These are phyloP conservation scores for Globisporangium uncinulatum DNA, from an alignment of 352 stramenopile species.

Conservation along the genomic window DNA sequence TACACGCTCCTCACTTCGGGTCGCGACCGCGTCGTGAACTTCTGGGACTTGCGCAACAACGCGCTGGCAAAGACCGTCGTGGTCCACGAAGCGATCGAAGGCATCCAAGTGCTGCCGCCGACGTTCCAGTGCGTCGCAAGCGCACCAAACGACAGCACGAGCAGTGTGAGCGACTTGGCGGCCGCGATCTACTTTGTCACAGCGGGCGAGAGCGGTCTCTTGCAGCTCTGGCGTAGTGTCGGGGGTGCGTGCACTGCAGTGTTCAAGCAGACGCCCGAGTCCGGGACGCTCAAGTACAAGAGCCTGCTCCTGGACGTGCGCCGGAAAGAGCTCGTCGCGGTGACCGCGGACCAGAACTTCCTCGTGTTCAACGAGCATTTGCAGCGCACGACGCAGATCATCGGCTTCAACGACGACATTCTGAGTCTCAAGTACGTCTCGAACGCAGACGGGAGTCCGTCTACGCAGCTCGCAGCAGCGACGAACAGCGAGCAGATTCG, in stretches of 20 bases:
- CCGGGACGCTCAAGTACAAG: constrained; percentile 41
- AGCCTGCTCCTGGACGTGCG: constrained; percentile 45
- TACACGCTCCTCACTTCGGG: constrained; percentile 87
- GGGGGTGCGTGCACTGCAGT: constrained; percentile 32
- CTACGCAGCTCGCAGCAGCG: constrained; percentile 87
- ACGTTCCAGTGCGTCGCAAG: constrained; percentile 43
- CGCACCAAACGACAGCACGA: constrained; percentile 11
- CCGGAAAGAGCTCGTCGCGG: constrained; percentile 63
- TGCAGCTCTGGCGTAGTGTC: constrained; percentile 72
- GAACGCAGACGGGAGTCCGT: constrained; percentile 39
- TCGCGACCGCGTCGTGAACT: constrained; percentile 91
- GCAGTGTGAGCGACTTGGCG: constrained; percentile 30
- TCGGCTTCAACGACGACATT: constrained; percentile 97
- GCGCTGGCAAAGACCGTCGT: constrained; percentile 90
- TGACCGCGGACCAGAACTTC: constrained; percentile 86
- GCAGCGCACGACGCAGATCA: constrained; percentile 67
- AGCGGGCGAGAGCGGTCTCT: constrained; percentile 87
- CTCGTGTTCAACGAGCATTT: constrained; percentile 74
- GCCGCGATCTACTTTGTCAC: constrained; percentile 88
- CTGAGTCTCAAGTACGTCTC: constrained; percentile 96
- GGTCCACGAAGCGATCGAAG: constrained; percentile 94
- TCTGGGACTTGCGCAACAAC: constrained; percentile 82
- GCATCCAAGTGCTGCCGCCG: constrained; percentile 83
- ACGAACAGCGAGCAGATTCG: constrained; percentile 96
- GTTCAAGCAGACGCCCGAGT: constrained; percentile 43